phyloP scores from a whole-genome alignment of 2,329 filamentous ascomycete species.

The Colletotrichum gloeosporioides region DNA sequence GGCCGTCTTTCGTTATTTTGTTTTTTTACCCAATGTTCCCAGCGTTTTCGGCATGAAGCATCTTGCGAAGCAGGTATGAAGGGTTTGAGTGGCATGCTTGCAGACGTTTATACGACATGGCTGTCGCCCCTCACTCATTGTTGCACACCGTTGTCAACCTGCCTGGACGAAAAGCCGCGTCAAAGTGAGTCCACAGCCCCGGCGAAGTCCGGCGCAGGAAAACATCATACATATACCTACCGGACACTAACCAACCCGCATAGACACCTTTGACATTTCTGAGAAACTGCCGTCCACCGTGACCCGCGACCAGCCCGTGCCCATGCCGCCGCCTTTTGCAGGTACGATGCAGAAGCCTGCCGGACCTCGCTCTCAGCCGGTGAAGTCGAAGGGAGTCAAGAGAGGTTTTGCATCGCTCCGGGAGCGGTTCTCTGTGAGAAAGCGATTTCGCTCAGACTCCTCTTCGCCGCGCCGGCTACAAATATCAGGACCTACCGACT shows the following conservation, averaged over 20 bases:
- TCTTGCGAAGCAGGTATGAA: conserved; percentile 37
- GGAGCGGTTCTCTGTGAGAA: conserved; percentile 49
- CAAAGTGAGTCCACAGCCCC: conserved; percentile 37
- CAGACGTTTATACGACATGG: conserved; percentile 50
- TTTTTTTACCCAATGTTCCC: not conserved
- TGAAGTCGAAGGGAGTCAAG: conserved; percentile 37
- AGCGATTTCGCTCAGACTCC: conserved; percentile 49
- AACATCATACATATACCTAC: not conserved
- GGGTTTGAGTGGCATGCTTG: conserved; percentile 45
- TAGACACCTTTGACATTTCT: conserved; percentile 24
- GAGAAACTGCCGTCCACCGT: conserved; percentile 31
- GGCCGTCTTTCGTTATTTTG: conserved; percentile 17
- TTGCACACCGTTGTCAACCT: conserved; percentile 45
- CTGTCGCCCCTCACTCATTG: conserved; percentile 51
- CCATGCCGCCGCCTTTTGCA: conserved; percentile 32
- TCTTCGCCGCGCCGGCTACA: conserved; percentile 53
- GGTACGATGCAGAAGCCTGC: conserved; percentile 25
- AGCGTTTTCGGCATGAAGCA: conserved; percentile 18
- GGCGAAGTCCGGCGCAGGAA: not conserved
- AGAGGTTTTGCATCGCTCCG: conserved; percentile 44
- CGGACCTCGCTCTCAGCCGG: conserved; percentile 27
- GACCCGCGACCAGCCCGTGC: conserved; percentile 35
- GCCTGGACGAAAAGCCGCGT: conserved; percentile 42
- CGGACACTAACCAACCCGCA: conserved; percentile 13
- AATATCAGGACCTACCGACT: conserved; percentile 65